phyloP scores from a whole-genome alignment of 441 rosid genomes.

The Manihot esculenta region DNA sequence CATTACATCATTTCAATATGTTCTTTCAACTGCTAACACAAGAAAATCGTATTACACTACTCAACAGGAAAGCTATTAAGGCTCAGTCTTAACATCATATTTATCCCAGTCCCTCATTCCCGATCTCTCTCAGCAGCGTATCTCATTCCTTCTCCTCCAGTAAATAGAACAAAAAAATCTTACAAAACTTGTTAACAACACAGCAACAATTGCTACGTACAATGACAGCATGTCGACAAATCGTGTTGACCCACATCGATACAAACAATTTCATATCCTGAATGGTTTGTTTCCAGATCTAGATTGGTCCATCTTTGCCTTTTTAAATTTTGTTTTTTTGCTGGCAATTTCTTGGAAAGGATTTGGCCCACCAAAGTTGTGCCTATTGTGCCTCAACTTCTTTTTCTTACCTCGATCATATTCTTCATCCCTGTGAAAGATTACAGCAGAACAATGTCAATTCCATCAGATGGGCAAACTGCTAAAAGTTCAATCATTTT shows the following conservation, averaged over 20 bases:
- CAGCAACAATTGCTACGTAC: conserved; percentile 14
- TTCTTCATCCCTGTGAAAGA: conserved; percentile 75
- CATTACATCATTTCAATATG: no score
- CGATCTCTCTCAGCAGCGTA: no score
- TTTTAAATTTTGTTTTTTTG: conserved; percentile 41
- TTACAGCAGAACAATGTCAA: conserved; percentile 7
- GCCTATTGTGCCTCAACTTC: conserved; percentile 53
- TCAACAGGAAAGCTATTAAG: background rate
- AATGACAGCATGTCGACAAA: conserved; percentile 18
- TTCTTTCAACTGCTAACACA: no score
- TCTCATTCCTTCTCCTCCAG: background rate
- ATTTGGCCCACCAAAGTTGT: conserved; percentile 56
- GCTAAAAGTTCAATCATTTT: background rate
- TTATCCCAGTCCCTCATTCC: background rate
- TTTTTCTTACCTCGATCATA: conserved; percentile 88
- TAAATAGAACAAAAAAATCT: background rate
- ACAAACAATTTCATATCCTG: conserved; percentile 53
- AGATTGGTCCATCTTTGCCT: conserved; percentile 41
- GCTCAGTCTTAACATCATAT: background rate
- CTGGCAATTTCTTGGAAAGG: conserved; percentile 69
- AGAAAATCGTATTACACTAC: no score
- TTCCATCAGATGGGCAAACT: background rate
- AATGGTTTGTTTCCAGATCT: conserved; percentile 55
- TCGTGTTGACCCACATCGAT: background rate
- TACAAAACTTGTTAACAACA: conserved; percentile 12